A percentile compares a stretch with the other conserved stretches of the same genome.
Evolutionary conservation across 1,139 yeast species (phyloP).

Genomic region (Blastobotrys aristatus): DNA sequence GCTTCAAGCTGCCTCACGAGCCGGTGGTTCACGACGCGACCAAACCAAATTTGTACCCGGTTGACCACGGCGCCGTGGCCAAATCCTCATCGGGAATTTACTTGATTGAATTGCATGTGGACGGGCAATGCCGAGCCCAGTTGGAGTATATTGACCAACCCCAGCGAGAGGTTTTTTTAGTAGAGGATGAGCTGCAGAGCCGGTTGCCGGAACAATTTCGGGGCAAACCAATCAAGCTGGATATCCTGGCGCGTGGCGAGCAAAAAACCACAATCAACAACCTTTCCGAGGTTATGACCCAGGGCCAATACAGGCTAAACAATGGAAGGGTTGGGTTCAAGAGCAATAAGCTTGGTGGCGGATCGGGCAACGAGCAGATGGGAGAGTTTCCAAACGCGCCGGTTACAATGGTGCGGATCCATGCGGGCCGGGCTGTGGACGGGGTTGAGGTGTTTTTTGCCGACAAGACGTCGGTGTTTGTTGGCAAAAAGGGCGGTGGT

Average conservation of each 20-base stretch:
- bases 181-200: constrained; percentile 43
- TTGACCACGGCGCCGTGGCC: constrained; percentile 45
- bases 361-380: constrained; percentile 21
- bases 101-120: constrained; percentile 58
- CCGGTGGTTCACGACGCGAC: constrained; percentile 30
- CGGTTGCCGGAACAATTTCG: constrained; percentile 42
- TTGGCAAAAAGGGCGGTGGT: constrained; percentile 55
- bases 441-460: constrained; percentile 49
- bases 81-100: constrained; percentile 60
- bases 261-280: constrained; percentile 30
- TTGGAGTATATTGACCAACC: constrained; percentile 62
- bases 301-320: constrained; percentile 16
- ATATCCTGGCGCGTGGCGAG: constrained; percentile 42
- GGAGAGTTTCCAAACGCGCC: constrained; percentile 21
- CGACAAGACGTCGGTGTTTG: constrained; percentile 34
- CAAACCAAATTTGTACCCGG: constrained; percentile 42
- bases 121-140: constrained; percentile 60
- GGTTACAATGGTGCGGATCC: constrained; percentile 51
- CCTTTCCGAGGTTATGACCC: constrained; percentile 21
- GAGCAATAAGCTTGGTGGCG: constrained; percentile 27
- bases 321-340: constrained; percentile 18
- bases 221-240: constrained; percentile 38
- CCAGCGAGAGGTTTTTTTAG: constrained; percentile 46
- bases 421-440: constrained; percentile 72
- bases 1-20: constrained; percentile 70